Percentiles rank a stretch among this genome's conserved stretches.
These are phyloP conservation scores for Martensiomyces pterosporus DNA, from an alignment of 192 early-diverging fungal genomes.

Conservation along the genomic window DNA sequence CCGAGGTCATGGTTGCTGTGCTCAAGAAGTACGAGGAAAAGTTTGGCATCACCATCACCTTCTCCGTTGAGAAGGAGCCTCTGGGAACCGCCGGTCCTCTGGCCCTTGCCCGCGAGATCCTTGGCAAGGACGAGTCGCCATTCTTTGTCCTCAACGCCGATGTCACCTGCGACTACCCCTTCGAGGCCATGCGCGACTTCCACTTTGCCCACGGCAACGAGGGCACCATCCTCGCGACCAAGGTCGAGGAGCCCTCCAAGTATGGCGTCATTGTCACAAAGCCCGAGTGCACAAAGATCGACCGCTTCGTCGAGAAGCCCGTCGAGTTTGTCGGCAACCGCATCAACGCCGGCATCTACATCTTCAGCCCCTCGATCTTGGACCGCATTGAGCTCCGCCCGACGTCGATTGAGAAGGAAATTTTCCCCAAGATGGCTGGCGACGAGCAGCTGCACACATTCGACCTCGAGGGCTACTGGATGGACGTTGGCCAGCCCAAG, in stretches of 20 bases:
- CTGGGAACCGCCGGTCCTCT: conserved; percentile 95
- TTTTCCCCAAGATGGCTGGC: conserved; percentile 89
- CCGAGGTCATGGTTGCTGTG: conserved; percentile 92
- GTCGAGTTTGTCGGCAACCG: conserved; percentile 91
- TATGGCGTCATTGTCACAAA: conserved; percentile 97
- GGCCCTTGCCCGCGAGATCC: conserved; percentile 88
- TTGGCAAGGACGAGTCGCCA: conserved; percentile 84
- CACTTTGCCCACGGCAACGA: conserved; percentile 87
- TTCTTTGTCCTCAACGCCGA: conserved; percentile 99
- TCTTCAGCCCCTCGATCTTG: conserved; percentile 89
- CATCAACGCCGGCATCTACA: conserved; percentile 99
- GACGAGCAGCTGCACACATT: conserved; percentile 89
- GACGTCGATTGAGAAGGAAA: conserved; percentile 97
- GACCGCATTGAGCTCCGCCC: conserved; percentile 92
- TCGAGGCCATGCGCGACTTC: conserved; percentile 84
- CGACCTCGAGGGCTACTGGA: conserved; percentile 96
- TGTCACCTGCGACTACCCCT: conserved; percentile 99
- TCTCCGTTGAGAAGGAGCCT: conserved; percentile 96
- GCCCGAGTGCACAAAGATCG: conserved; percentile 66
- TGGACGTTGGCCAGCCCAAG: conserved; percentile 99
- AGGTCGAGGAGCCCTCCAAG: conserved; percentile 97
- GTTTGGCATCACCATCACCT: conserved; percentile 90
- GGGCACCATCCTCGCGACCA: conserved; percentile 96
- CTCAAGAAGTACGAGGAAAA: conserved; percentile 92
- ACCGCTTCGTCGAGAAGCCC: conserved; percentile 98